Conservation (phyloP, 257 asterid species). For the Solanum chaucha region DNA sequence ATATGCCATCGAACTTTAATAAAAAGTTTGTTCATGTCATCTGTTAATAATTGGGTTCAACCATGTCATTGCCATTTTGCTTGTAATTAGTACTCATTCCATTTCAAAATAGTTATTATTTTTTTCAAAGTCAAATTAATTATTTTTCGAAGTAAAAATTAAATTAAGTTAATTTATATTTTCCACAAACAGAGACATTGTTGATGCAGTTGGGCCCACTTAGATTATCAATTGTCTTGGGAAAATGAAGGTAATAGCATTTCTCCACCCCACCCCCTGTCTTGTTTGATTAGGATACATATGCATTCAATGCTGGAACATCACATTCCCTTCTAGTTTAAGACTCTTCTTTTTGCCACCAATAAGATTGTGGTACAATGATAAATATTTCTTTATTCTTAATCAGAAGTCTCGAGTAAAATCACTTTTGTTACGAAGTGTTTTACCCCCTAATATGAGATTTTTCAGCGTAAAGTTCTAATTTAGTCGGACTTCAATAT, state of each 20-base stretch:
- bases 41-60: no score
- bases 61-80: no score
- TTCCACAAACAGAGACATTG: neutral
- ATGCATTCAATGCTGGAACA: neutral
- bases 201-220: neutral
- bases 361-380: neutral
- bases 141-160: no score
- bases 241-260: neutral
- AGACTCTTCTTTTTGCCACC: neutral
- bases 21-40: neutral
- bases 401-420: neutral
- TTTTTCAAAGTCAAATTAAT: no score
- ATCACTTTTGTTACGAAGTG: no score
- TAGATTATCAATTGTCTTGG: neutral
- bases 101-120: no score
- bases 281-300: neutral
- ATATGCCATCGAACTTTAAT: no score
- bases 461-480: fast-evolving
- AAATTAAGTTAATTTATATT: neutral
- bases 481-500: fast-evolving
- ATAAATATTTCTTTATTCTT: no score
- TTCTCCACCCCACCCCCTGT: neutral
- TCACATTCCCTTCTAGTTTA: neutral
- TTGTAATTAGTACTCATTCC: no score
- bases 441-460: no score